phyloP scores from a whole-genome alignment of 2,329 filamentous ascomycete species.

The Colletotrichum spaethianum region DNA sequence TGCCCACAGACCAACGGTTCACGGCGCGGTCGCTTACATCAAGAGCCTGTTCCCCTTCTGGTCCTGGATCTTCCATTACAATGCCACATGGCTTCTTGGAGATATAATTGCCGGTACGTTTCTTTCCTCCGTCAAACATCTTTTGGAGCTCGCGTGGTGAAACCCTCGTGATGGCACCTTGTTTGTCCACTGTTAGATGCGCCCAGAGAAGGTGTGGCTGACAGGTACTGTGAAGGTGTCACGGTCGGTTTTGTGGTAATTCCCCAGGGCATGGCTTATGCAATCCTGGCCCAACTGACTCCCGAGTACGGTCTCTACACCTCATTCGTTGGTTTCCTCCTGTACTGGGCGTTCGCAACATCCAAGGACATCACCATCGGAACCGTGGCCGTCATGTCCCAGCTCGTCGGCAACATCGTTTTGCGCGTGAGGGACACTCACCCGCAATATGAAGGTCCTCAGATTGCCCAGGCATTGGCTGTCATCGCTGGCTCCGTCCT shows the following conservation, averaged over 20 bases:
- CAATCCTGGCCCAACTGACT: constrained; percentile 76
- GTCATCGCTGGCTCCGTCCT: constrained; percentile 61
- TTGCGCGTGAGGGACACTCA: constrained; percentile 53
- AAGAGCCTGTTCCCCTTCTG: constrained; percentile 63
- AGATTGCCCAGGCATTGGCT: constrained; percentile 61
- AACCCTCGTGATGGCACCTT: background rate
- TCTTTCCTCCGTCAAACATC: background rate
- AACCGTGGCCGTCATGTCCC: constrained; percentile 61
- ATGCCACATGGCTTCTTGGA: constrained; percentile 41
- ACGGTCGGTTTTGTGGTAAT: constrained; percentile 83
- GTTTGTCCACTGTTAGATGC: background rate
- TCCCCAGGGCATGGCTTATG: constrained; percentile 86
- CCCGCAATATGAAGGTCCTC: constrained; percentile 53
- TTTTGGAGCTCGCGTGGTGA: background rate
- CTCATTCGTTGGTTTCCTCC: constrained; percentile 83
- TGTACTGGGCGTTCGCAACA: constrained; percentile 89
- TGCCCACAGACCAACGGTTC: constrained; percentile 53
- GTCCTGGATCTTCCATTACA: constrained; percentile 60
- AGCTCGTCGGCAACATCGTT: constrained; percentile 64
- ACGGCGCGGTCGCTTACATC: constrained; percentile 52
- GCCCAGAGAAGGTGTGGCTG: constrained; percentile 18
- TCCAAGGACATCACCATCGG: constrained; percentile 90
- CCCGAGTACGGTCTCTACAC: constrained; percentile 84
- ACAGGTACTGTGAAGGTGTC: constrained; percentile 52
- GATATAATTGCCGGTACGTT: constrained; percentile 40